Conservation (phyloP, 2,329 filamentous ascomycete genomes). For the Rasamsonia emersonii region DNA sequence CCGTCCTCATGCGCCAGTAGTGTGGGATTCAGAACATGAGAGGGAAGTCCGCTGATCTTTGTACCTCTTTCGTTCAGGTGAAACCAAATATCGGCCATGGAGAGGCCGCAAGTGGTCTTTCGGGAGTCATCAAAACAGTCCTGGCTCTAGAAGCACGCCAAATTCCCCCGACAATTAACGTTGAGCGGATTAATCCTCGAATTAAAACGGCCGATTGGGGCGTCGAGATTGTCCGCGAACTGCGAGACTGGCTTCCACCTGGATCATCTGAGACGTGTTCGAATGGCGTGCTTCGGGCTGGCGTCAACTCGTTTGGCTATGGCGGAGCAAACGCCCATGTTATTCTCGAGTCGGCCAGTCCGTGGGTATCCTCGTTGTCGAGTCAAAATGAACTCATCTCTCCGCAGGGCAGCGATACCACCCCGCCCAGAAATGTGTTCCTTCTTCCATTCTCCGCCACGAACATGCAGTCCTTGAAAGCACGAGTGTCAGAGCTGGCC, state of each 20-base stretch:
- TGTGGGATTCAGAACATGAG: background rate
- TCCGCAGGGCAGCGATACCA: background rate
- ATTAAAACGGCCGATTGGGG: slow-evolving; percentile 8
- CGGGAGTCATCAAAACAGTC: slow-evolving; percentile 8
- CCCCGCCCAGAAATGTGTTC: background rate
- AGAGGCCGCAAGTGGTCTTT: slow-evolving; percentile 6
- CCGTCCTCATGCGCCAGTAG: no score
- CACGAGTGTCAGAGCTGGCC: background rate
- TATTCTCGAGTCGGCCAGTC: slow-evolving; percentile 6
- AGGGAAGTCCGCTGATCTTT: slow-evolving; percentile 1
- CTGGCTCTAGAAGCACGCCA: slow-evolving; percentile 5
- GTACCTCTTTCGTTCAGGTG: background rate
- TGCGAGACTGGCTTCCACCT: slow-evolving; percentile 8
- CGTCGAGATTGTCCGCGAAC: slow-evolving; percentile 5
- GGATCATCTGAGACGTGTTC: background rate
- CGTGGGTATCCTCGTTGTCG: background rate
- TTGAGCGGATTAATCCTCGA: slow-evolving; percentile 10
- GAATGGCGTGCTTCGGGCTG: slow-evolving; percentile 3
- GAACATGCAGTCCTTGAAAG: background rate
- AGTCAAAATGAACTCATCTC: background rate
- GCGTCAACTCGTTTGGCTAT: slow-evolving; percentile 13
- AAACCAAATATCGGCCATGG: slow-evolving; percentile 5
- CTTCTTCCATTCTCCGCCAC: slow-evolving; percentile 1
- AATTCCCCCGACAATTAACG: slow-evolving; percentile 14
- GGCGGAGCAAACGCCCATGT: slow-evolving; percentile 9